phyloP scores from a whole-genome alignment of 108 stramenopile species.

The Nitzschia sp. region DNA sequence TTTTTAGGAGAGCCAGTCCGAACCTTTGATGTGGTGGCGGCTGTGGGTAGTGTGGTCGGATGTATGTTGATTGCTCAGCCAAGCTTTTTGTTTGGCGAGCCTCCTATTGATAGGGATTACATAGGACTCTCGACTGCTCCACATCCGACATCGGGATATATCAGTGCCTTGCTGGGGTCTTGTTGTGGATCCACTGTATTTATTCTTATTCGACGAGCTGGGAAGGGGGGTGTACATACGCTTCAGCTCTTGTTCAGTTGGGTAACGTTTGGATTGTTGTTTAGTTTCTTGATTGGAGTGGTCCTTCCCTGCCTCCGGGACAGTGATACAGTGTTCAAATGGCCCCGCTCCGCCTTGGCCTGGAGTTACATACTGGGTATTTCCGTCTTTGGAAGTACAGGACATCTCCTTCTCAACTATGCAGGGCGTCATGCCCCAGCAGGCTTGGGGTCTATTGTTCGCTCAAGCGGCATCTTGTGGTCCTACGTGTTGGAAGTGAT shows the following conservation, averaged over 20 bases:
- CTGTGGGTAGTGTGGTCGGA: slow-evolving; percentile 35
- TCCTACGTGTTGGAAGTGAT: slow-evolving; percentile 33
- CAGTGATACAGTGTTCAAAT: slow-evolving; percentile 6
- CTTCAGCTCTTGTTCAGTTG: slow-evolving; percentile 47
- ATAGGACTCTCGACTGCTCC: too few species aligned
- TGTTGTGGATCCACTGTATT: slow-evolving; percentile 34
- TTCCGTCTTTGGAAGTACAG: slow-evolving; percentile 26
- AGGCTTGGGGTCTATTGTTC: slow-evolving; percentile 37
- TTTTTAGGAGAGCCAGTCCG: slow-evolving; percentile 39
- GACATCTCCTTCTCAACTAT: slow-evolving; percentile 49
- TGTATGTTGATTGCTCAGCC: slow-evolving; percentile 44
- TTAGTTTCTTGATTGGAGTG: slow-evolving; percentile 34
- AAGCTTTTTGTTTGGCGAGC: slow-evolving; percentile 38
- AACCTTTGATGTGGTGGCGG: slow-evolving; percentile 25
- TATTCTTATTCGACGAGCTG: slow-evolving; percentile 50
- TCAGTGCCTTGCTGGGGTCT: slow-evolving; percentile 40
- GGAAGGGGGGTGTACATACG: slow-evolving; percentile 47
- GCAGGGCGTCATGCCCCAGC: slow-evolving; percentile 44
- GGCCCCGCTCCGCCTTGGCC: slow-evolving; percentile 24
- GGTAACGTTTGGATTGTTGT: slow-evolving; percentile 43
- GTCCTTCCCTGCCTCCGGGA: background rate
- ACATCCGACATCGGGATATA: slow-evolving; percentile 36
- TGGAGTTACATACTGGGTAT: slow-evolving; percentile 36
- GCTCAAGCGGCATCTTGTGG: slow-evolving; percentile 40
- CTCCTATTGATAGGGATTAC: background rate